Evolutionary conservation across 805 yeast species (phyloP), one percentile per base, ranked within the genome.

Genomic region (Teunomyces cretensis): DNA sequence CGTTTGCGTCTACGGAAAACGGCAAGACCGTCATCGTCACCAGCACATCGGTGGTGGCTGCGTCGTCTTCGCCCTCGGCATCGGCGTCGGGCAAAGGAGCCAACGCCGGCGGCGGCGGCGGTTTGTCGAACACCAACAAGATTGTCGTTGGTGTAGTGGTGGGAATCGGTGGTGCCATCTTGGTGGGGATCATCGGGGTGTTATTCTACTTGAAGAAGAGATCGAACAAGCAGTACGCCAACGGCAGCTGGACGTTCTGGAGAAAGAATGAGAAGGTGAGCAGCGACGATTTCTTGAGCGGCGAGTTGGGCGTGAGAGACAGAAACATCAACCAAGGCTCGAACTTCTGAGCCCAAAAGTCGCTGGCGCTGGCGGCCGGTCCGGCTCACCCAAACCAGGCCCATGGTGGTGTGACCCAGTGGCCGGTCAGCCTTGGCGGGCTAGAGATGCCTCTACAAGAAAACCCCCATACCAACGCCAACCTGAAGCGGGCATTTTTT

Each of bases 141-240:
- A 68, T 72, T 15, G 75, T 72, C 6, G 78, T 72, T 7, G 76
- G 78, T 31, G 76, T 72, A 8, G 76, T 72, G 30, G 76, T 72
- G 8, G 76, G 76, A 33, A 74, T 72, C 13, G 76, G 76, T 38
- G 76, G 76, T 8, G 58, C 74, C 6, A 56, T 72, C 33, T 55
- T 72, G 42, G 24, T 71, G 9, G 75, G 67, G 6, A 54, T 72
- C 22, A 47, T 63, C 2, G 70, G 60, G 0, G 53, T 68, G 14
- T 56, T 70, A 33, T 70, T 63, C 57, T 56, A 60, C 51, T 53
- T 69, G 44, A 69, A 62, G 57, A 64, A 56, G 50, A 68, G 70
- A 56, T 54, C 62, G 19, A 61, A 57, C 46, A 60, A 56, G 42
- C 62, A 52, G 19, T 48, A 51, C 48, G 46, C 53, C 27, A 56